Conservation (phyloP, 495 filamentous ascomycete species). For the Penicillium canariense region DNA sequence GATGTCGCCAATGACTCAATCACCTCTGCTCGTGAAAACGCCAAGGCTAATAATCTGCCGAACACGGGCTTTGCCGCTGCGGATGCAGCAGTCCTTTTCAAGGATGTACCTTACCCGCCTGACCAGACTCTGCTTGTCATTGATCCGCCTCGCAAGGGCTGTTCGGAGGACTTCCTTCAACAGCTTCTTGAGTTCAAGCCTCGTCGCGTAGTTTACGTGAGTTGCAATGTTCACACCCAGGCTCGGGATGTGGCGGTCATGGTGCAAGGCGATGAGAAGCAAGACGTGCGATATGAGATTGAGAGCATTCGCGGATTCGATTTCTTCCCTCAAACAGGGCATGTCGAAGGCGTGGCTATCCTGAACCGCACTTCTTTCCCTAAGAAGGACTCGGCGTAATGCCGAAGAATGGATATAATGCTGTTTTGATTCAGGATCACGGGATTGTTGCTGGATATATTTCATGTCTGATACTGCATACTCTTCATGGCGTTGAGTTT, state of each 20-base stretch:
- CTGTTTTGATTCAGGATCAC: neutral
- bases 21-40: slow-evolving; percentile 71
- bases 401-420: neutral
- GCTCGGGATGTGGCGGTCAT: slow-evolving; percentile 85
- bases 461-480: slow-evolving; percentile 1
- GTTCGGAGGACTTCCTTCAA: slow-evolving; percentile 75
- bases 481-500: neutral
- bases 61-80: slow-evolving; percentile 78
- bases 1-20: slow-evolving; percentile 74
- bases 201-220: slow-evolving; percentile 82
- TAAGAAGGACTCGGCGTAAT: slow-evolving; percentile 6
- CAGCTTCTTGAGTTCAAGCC: slow-evolving; percentile 79
- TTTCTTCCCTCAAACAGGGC: slow-evolving; percentile 96
- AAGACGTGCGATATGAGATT: slow-evolving; percentile 68
- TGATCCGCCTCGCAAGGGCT: slow-evolving; percentile 93
- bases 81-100: slow-evolving; percentile 80
- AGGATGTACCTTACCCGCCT: slow-evolving; percentile 62
- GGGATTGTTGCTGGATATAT: neutral
- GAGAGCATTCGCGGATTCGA: slow-evolving; percentile 93
- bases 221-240: slow-evolving; percentile 97
- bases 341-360: slow-evolving; percentile 93
- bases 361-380: slow-evolving; percentile 45
- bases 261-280: slow-evolving; percentile 60
- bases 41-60: slow-evolving; percentile 68
- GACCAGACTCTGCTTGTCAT: slow-evolving; percentile 86